phyloP scores from a whole-genome alignment of 1,139 yeast genomes.

The Suhomyces yuchorum region DNA sequence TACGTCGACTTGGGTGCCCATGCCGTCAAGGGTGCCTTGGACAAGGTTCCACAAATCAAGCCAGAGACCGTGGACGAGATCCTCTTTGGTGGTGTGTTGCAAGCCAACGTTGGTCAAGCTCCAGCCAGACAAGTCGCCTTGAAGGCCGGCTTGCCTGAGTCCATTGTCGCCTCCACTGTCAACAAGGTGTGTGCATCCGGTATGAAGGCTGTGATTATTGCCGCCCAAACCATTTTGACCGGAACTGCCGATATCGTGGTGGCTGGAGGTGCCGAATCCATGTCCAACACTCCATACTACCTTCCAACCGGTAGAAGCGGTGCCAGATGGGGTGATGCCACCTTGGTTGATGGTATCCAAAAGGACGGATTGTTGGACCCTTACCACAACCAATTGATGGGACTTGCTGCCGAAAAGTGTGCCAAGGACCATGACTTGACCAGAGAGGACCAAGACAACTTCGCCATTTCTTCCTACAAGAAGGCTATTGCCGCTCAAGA shows the following conservation, averaged over 20 bases:
- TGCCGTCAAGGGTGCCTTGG: constrained; percentile 88
- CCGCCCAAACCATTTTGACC: constrained; percentile 85
- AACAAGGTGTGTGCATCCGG: constrained; percentile 99
- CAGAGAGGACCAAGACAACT: constrained; percentile 73
- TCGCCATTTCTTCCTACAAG: constrained; percentile 66
- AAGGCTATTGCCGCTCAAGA: constrained; percentile 81
- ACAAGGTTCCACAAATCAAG: constrained; percentile 77
- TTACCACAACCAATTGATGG: constrained; percentile 86
- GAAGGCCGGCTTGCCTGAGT: constrained; percentile 80
- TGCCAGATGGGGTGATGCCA: constrained; percentile 81
- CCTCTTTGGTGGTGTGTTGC: constrained; percentile 88
- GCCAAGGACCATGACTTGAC: constrained; percentile 69
- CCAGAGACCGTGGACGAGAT: constrained; percentile 85
- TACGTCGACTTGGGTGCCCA: constrained; percentile 88
- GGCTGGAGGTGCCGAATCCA: constrained; percentile 97
- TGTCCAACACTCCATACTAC: constrained; percentile 96
- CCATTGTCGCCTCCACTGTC: constrained; percentile 82
- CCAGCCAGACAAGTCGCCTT: constrained; percentile 98
- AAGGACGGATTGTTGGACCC: constrained; percentile 93
- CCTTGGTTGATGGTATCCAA: constrained; percentile 82
- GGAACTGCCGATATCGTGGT: constrained; percentile 92
- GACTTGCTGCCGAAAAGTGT: constrained; percentile 94
- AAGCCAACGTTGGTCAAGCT: constrained; percentile 94
- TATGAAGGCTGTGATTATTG: constrained; percentile 85
- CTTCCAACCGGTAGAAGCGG: constrained; percentile 84